Conservation (phyloP, 2,329 filamentous ascomycete species). For the Colletotrichum tanaceti region DNA sequence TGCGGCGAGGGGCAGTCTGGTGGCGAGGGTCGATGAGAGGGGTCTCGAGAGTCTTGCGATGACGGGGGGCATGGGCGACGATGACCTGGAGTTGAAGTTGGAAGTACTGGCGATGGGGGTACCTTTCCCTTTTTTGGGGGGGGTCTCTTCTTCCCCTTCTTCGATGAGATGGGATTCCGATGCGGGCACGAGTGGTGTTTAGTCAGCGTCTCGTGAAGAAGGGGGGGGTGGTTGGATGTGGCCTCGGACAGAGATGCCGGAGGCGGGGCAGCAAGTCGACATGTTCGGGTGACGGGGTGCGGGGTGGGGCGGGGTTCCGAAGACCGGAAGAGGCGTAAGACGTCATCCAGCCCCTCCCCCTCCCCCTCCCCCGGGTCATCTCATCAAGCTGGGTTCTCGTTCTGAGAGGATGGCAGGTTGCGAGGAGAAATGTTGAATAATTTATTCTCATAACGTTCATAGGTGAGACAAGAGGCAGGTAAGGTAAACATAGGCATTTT, state of each 20-base stretch:
- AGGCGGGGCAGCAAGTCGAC: not conserved
- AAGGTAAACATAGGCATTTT: no score
- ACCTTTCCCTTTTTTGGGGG: no score
- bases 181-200: not conserved
- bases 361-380: no score
- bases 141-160: not conserved
- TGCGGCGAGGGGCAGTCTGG: not conserved
- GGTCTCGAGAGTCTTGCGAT: conserved; percentile 18
- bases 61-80: not conserved
- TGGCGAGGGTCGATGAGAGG: not conserved
- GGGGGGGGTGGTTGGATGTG: no score
- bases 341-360: not conserved
- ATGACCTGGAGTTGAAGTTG: not conserved
- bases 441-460: no score
- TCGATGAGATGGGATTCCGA: not conserved
- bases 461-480: no score
- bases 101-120: not conserved
- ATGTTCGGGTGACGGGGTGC: conserved; percentile 8
- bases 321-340: not conserved
- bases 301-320: not conserved
- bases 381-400: no score
- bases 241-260: not conserved
- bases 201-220: conserved; percentile 14
- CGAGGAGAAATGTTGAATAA: no score
- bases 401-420: no score